phyloP scores from a whole-genome alignment of 2,329 filamentous ascomycete species.

The Zymoseptoria ardabiliae region DNA sequence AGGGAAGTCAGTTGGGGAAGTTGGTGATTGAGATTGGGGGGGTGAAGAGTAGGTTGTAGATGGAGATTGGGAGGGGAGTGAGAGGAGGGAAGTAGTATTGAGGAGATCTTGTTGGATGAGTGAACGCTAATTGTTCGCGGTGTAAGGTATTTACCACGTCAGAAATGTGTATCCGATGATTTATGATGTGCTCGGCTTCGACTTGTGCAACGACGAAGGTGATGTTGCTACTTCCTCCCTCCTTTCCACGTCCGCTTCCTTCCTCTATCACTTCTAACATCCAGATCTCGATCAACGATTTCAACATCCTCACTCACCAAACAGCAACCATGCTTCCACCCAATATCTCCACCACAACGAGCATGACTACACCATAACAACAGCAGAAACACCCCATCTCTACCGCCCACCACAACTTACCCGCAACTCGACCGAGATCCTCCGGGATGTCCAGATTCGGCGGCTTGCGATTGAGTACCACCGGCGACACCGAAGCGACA shows the following conservation, averaged over 20 bases:
- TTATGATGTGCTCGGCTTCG: neutral
- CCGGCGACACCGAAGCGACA: neutral
- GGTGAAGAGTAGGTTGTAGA: constrained; percentile 24
- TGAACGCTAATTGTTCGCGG: neutral
- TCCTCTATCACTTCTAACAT: neutral
- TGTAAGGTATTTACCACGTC: neutral
- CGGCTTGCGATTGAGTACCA: neutral
- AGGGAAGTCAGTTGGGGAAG: constrained; percentile 84
- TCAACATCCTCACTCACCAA: neutral
- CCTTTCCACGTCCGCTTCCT: neutral
- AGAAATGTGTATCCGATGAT: neutral
- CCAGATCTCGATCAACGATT: neutral
- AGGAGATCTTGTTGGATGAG: neutral
- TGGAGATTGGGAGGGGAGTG: neutral
- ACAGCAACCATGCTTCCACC: neutral
- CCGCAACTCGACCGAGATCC: neutral
- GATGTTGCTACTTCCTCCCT: neutral
- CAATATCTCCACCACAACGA: neutral
- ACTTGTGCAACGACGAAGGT: neutral
- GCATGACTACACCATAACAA: neutral
- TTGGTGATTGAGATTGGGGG: constrained; percentile 64
- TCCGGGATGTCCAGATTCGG: neutral
- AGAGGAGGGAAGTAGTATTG: neutral
- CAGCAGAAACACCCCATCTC: neutral
- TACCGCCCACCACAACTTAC: neutral